phyloP scores from a whole-genome alignment of 805 yeast genomes.

The Nakazawaea pomicola region DNA sequence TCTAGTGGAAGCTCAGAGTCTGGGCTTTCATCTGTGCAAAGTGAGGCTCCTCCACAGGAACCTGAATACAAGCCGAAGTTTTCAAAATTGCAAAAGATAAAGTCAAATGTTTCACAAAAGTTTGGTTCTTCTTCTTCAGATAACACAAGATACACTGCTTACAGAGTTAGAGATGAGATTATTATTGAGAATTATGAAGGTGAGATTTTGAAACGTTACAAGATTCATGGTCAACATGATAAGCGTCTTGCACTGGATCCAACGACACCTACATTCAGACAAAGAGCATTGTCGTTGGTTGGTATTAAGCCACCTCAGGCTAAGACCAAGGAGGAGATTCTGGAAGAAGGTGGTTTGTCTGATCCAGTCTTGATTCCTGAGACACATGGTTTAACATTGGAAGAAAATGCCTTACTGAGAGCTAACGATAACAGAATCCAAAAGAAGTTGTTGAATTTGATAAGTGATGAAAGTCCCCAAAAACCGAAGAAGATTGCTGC shows the following conservation, averaged over 20 bases:
- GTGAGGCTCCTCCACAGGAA: constrained; percentile 4
- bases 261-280: constrained; percentile 10
- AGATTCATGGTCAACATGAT: constrained; percentile 53
- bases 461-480: constrained; percentile 8
- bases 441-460: constrained; percentile 7
- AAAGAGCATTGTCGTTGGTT: constrained; percentile 20
- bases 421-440: constrained; percentile 9
- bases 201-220: constrained; percentile 80
- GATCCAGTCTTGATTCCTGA: constrained; percentile 6
- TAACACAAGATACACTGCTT: constrained; percentile 53
- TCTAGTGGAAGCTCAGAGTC: not conserved
- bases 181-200: constrained; percentile 90
- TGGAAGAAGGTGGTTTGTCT: constrained; percentile 7
- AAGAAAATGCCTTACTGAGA: constrained; percentile 8
- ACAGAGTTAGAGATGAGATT: constrained; percentile 70
- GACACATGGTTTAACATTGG: constrained; percentile 2
- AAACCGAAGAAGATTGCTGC: constrained; percentile 19
- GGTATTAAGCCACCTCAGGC: constrained; percentile 20
- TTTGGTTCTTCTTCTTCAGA: not conserved
- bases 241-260: constrained; percentile 1
- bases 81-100: constrained; percentile 1
- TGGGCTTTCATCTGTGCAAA: not conserved
- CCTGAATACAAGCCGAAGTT: constrained; percentile 14
- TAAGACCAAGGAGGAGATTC: constrained; percentile 2
- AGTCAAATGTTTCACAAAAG: constrained; percentile 4